Evolutionary conservation across 176 grass and related monocot species (phyloP), one percentile per base, ranked within the genome.

Genomic region (Oryza meridionalis): DNA sequence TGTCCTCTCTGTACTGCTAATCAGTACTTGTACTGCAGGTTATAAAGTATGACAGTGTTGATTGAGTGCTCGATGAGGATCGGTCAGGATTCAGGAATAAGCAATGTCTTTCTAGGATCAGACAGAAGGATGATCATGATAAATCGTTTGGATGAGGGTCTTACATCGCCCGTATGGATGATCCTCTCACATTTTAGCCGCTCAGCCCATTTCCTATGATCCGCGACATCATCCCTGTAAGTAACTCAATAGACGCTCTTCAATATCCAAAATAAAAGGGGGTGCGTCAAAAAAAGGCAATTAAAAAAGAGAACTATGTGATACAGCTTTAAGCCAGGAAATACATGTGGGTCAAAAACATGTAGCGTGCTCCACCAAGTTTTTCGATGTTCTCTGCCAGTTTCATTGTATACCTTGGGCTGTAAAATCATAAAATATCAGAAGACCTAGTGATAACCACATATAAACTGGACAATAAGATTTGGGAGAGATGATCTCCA

Each of bases 271-370:
- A 67, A 81, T 43, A 65, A 58, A 58, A 53, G 0, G 70, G 45
- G 58, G 49, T 85, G 67, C 35, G 70, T 46, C 4, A 67, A 70
- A 12, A 84, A 69, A 87, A 1, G 86, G 35, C 35, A 6, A 31
- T 31, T 31, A 40, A 40, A 7, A 40, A 40, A 40, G 38, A 74
- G 27, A 59, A 53, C 14, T 38, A 19, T 21, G 35, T 50, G 32
- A 2, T 13, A 65, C 4, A 8, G 31, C 31, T 40, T 53, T 44
- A 80, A 46, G 72, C 50, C 29, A 9, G 27, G 77, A 70, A 79
- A 88, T 91, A 97, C 95, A 79, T 91, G 73, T 97, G 95, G 82
- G 95, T 94, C 84, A 97, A 82, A 77, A 97, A 97, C 86, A 97
- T 88, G 77, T 90, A 93, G 76, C 88, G 84, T 0, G 77, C 90